Evolutionary conservation across 371 early-diverging fungal genomes (phyloP).

Genomic region (Circinella minor): DNA sequence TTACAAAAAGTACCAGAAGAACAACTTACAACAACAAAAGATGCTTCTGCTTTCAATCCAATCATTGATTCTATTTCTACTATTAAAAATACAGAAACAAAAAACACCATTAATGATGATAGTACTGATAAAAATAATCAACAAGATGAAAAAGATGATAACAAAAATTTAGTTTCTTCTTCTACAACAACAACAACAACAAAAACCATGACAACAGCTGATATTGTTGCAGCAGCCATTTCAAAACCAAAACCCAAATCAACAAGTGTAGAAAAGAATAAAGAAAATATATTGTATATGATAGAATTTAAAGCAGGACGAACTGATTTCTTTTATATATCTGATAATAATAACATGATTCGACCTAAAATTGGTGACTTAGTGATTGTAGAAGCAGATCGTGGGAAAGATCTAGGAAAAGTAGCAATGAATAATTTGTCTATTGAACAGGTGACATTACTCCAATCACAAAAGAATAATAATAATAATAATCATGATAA

Average conservation of each 20-base stretch:
- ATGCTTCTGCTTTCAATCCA: too few relatives aligned
- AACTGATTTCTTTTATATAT: slow-evolving; percentile 83
- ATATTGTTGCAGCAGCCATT: slow-evolving; percentile 4
- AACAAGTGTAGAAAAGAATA: neutral
- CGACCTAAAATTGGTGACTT: slow-evolving; percentile 67
- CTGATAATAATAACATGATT: slow-evolving; percentile 37
- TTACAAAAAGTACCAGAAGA: slow-evolving; percentile 12
- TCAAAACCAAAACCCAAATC: slow-evolving; percentile 4
- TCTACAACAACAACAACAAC: too few relatives aligned
- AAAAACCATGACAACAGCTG: neutral
- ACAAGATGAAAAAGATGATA: too few relatives aligned
- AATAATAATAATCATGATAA: neutral
- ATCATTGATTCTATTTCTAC: too few relatives aligned
- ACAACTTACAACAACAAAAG: slow-evolving; percentile 23
- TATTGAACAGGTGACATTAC: slow-evolving; percentile 30
- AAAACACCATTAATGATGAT: too few relatives aligned
- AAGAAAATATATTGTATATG: slow-evolving; percentile 65
- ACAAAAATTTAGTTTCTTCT: too few relatives aligned
- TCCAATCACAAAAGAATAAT: slow-evolving; percentile 12
- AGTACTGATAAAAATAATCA: too few relatives aligned
- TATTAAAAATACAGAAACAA: too few relatives aligned
- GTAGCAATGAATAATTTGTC: slow-evolving; percentile 65
- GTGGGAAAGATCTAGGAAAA: slow-evolving; percentile 94
- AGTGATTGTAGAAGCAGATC: slow-evolving; percentile 96
- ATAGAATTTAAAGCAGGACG: slow-evolving; percentile 93